Conservation (phyloP, 306 rosid species). For the Alnus rubra region DNA sequence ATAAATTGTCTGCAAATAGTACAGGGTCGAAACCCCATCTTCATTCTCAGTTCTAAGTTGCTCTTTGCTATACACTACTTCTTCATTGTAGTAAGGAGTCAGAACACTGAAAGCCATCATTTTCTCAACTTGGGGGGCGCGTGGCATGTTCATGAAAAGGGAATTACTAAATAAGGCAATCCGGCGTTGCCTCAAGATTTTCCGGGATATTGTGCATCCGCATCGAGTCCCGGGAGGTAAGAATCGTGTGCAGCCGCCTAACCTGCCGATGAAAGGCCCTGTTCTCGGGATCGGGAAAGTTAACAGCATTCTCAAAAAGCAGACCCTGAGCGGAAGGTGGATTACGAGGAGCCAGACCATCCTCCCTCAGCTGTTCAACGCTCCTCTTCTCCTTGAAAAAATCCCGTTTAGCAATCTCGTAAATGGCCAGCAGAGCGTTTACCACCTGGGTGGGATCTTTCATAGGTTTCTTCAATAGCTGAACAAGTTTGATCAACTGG, state of each 20-base stretch:
- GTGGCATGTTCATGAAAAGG: constrained; percentile 94
- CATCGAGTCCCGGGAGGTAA: constrained; percentile 88
- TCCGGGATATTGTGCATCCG: constrained; percentile 84
- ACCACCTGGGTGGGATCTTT: constrained; percentile 67
- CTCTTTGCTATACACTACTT: constrained; percentile 72
- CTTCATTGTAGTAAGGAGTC: constrained; percentile 91
- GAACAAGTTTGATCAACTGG: constrained; percentile 75
- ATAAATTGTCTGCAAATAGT: constrained; percentile 84
- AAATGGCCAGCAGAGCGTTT: constrained; percentile 85
- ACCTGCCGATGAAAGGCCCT: constrained; percentile 77
- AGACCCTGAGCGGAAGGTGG: constrained; percentile 53
- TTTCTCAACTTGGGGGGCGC: constrained; percentile 97
- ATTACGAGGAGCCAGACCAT: constrained; percentile 75
- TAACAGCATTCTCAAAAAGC: constrained; percentile 71
- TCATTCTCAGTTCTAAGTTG: constrained; percentile 89
- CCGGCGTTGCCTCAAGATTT: constrained; percentile 92
- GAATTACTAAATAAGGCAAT: constrained; percentile 96
- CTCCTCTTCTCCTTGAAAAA: constrained; percentile 76
- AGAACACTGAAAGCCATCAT: constrained; percentile 96
- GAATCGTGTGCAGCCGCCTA: constrained; percentile 84
- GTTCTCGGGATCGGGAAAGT: constrained; percentile 60
- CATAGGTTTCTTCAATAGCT: constrained; percentile 60
- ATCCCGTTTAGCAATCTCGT: constrained; percentile 78
- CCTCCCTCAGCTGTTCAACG: constrained; percentile 62
- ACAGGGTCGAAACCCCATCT: constrained; percentile 83